phyloP scores from a whole-genome alignment of 2,329 filamentous ascomycete genomes.

The Phoma sp. region DNA sequence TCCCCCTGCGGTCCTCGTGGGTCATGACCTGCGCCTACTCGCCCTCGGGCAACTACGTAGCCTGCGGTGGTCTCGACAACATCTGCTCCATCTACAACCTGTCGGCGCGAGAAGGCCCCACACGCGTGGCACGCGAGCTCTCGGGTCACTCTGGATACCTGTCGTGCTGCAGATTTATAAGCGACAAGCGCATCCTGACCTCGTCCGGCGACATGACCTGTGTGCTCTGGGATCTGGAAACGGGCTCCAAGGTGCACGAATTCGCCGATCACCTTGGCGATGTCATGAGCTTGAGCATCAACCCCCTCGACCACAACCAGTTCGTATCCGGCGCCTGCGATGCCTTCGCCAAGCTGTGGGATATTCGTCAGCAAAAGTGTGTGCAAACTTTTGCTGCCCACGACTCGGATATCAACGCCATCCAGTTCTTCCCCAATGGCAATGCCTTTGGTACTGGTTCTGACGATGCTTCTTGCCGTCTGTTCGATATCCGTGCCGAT shows the following conservation, averaged over 20 bases:
- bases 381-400: slow-evolving; percentile 98
- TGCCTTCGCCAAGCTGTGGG: slow-evolving; percentile 98
- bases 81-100: slow-evolving; percentile 99
- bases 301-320: slow-evolving; percentile 98
- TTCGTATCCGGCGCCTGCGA: slow-evolving; percentile 99
- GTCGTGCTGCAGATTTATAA: slow-evolving; percentile 98
- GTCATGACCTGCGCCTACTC: slow-evolving; percentile 99
- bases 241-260: slow-evolving; percentile 94
- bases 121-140: slow-evolving; percentile 91
- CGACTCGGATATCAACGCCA: slow-evolving; percentile 99
- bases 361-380: slow-evolving; percentile 96
- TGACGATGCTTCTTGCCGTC: slow-evolving; percentile 93
- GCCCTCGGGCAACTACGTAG: slow-evolving; percentile 96
- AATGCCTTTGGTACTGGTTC: slow-evolving; percentile 98
- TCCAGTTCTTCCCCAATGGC: slow-evolving; percentile 98
- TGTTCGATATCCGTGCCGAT: slow-evolving; percentile 98
- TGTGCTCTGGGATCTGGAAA: slow-evolving; percentile 99
- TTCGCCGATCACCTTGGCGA: slow-evolving; percentile 98
- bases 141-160: slow-evolving; percentile 97
- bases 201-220: slow-evolving; percentile 99
- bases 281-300: slow-evolving; percentile 99
- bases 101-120: slow-evolving; percentile 95
- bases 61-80: slow-evolving; percentile 97
- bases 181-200: slow-evolving; percentile 95
- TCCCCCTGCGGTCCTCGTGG: slow-evolving; percentile 96